Evolutionary conservation across 2,329 filamentous ascomycete species (phyloP).

Genomic region (Colletotrichum abscissum): DNA sequence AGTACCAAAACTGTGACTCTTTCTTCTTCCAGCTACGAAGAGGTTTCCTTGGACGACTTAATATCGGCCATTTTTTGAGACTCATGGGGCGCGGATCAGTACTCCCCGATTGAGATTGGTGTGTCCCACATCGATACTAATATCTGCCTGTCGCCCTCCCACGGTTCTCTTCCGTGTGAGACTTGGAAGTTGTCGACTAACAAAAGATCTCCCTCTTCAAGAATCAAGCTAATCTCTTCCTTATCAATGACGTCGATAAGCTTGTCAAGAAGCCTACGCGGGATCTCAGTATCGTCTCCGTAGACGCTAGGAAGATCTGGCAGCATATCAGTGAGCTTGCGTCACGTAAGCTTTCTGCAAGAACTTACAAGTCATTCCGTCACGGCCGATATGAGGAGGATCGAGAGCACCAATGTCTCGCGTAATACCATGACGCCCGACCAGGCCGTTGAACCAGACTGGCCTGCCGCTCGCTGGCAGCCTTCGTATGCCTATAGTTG

Average conservation of each 20-base stretch:
- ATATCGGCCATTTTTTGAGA: not conserved
- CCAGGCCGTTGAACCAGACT: conserved; percentile 36
- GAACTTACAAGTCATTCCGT: conserved; percentile 36
- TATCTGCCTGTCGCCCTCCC: conserved; percentile 31
- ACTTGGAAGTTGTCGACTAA: conserved; percentile 38
- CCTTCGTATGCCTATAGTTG: conserved; percentile 15
- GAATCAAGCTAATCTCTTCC: conserved; percentile 35
- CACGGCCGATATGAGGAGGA: conserved; percentile 34
- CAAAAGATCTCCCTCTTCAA: conserved; percentile 36
- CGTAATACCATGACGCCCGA: conserved; percentile 35
- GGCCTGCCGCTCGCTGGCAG: conserved; percentile 23
- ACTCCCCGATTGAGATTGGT: not conserved
- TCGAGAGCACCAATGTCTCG: conserved; percentile 36
- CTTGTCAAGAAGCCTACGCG: conserved; percentile 28
- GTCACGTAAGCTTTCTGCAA: not conserved
- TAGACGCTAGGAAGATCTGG: conserved; percentile 35
- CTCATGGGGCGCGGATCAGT: not conserved
- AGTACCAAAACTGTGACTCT: too few species aligned
- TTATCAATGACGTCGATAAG: conserved; percentile 35
- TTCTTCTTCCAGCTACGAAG: too few species aligned
- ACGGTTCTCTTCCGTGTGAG: conserved; percentile 30
- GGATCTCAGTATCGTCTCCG: conserved; percentile 33
- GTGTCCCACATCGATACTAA: conserved; percentile 33
- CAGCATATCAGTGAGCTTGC: not conserved
- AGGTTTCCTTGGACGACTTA: not conserved